Evolutionary conservation across 441 rosid species (phyloP).

Genomic region (Erodium texanum): DNA sequence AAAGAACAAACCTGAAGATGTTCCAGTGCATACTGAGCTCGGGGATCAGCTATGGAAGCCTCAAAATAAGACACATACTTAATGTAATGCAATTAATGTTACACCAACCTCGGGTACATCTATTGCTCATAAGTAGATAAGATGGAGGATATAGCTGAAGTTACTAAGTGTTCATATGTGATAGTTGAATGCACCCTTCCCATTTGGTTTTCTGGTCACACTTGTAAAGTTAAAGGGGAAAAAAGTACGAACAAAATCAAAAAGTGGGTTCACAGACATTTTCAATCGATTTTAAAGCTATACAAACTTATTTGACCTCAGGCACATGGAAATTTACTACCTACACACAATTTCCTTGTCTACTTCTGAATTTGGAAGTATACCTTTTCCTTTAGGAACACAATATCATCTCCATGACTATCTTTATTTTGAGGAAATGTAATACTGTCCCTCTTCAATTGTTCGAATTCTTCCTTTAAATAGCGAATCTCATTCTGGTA

Average conservation of each 20-base stretch:
- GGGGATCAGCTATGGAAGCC: too few relatives aligned
- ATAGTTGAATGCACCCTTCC: too few relatives aligned
- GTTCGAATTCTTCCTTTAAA: constrained; percentile 65
- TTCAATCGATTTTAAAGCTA: background rate
- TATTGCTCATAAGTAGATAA: background rate
- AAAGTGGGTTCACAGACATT: background rate
- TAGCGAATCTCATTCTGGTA: constrained; percentile 61
- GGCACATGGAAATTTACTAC: background rate
- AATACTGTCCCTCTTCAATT: constrained; percentile 53
- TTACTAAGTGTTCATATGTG: background rate
- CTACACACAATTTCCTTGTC: too few relatives aligned
- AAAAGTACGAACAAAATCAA: background rate
- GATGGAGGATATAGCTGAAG: background rate
- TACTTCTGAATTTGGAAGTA: background rate
- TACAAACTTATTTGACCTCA: background rate
- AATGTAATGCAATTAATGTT: too few relatives aligned
- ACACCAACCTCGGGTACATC: background rate
- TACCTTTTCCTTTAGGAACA: constrained; percentile 88
- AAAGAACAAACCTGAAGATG: too few relatives aligned
- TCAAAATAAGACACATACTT: too few relatives aligned
- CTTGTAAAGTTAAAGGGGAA: background rate
- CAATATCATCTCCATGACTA: constrained; percentile 57
- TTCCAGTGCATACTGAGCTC: too few relatives aligned
- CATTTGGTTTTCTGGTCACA: background rate
- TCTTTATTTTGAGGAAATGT: constrained; percentile 27